Conservation (phyloP, 1,139 yeast species). For the Meyerozyma smithsonii region DNA sequence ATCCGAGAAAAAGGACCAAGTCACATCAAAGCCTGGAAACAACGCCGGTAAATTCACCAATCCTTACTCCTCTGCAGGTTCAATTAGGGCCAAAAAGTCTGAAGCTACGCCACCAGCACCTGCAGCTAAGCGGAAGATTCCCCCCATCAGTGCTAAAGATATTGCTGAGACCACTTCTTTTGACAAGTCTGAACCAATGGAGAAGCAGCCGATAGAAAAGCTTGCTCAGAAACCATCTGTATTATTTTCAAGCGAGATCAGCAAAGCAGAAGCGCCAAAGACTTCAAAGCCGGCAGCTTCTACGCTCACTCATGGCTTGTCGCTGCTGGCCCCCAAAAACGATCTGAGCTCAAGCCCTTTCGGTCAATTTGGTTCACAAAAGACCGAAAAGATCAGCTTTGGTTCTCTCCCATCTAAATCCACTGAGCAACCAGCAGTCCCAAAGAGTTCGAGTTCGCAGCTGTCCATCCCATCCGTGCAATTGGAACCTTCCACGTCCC, state of each 20-base stretch:
- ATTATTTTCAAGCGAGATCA: no score
- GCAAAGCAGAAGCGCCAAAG: neutral
- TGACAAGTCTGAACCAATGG: slow-evolving; percentile 25
- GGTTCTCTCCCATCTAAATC: no score
- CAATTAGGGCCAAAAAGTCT: neutral
- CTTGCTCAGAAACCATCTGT: no score
- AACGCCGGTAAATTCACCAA: neutral
- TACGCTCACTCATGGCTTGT: no score
- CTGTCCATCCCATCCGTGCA: no score
- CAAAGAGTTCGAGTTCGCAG: no score
- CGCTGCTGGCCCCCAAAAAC: no score
- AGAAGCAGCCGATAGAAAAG: slow-evolving; percentile 14
- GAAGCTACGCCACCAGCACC: neutral
- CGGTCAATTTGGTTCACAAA: neutral
- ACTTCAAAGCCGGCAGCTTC: no score
- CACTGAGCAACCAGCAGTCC: no score
- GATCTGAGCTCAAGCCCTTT: no score
- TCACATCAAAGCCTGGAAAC: slow-evolving; percentile 6
- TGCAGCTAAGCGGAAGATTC: slow-evolving; percentile 26
- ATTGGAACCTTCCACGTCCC: no score
- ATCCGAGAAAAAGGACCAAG: slow-evolving; percentile 6
- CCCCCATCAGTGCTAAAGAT: slow-evolving; percentile 45
- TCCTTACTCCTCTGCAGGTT: slow-evolving; percentile 1
- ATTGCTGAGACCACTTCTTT: slow-evolving; percentile 34
- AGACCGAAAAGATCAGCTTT: no score